Percentiles rank a stretch among this genome's conserved stretches.
phyloP scores from a whole-genome alignment of 1,284 basidiomycete genomes.

The Ustilago tritici region DNA sequence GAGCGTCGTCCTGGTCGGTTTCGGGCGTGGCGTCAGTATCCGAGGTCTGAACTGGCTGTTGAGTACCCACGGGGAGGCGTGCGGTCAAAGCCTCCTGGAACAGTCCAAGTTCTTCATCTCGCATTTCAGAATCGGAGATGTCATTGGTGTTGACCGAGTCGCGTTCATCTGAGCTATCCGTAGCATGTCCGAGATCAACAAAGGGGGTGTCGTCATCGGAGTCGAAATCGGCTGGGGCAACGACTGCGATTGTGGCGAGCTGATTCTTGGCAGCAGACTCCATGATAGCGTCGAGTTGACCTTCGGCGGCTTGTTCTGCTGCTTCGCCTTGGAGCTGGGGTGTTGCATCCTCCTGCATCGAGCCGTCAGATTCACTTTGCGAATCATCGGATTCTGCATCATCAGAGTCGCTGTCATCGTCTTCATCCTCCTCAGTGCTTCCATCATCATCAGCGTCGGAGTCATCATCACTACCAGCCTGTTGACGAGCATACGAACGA shows the following conservation, averaged over 20 bases:
- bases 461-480: not conserved
- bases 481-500: not conserved
- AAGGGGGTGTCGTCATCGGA: slow-evolving; percentile 1
- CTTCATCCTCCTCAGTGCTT: not conserved
- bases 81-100: not conserved
- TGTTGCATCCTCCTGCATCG: not conserved
- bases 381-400: not conserved
- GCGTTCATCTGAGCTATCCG: not conserved
- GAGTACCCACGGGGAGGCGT: not conserved
- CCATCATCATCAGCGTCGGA: not conserved
- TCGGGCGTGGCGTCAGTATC: not conserved
- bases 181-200: not conserved
- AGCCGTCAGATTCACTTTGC: not conserved
- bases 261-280: not conserved
- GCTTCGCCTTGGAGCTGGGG: not conserved
- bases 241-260: not conserved
- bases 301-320: not conserved
- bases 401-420: slow-evolving; percentile 8
- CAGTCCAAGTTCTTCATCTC: not conserved
- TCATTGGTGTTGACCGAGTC: not conserved
- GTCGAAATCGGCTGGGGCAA: not conserved
- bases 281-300: not conserved
- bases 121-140: not conserved
- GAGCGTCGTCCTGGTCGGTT: too few relatives aligned
- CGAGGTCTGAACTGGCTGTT: not conserved